Base-by-base conservation (phyloP, 164 flowering plant species). In the Stephania yunnanensis region DNA sequence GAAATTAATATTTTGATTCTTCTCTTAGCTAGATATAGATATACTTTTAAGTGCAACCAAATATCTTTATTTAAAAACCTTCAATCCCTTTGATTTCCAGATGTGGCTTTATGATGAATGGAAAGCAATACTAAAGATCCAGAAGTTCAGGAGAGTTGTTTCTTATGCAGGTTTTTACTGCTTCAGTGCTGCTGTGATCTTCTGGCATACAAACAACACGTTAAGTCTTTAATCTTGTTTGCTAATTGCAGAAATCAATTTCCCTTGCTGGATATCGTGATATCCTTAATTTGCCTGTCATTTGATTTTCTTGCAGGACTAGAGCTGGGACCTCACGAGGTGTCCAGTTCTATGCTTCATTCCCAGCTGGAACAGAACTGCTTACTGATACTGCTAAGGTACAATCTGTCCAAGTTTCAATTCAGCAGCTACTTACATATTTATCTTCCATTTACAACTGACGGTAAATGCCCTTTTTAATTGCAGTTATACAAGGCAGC, bases 401-500 rank as follows among this genome's bases (percentile, higher is more conserved):
- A 19, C 95, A 9, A 48, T 17, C n/a, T 70, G 42, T n/a, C 20
- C 25, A 45, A 31, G 6, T 55, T 53, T 31, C 65, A 20, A 1
- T 20, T 68, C 7, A 31, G 70, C 25, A 25, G 25, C 58, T 10
- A 12, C 53, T 58, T 29, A 30, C 9, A 22, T 53, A n/a, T 29
- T n/a, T 50, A 5, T 58, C 31, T 72, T 71, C 58, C 2, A 30
- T 70, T 58, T 25, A n/a, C 22, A 15, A 58, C 17, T 58, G 22
- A 58, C n/a, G n/a, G 42, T 25, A 58, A 58, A 58, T 58, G 65
- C 22, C 5, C 11, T 25, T 4, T 70, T 69, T 79, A 52, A 65
- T 61, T n/a, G 31, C 80, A 93, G 98, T 76, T 95, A 64, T 95
- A 93, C 80, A 95, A 93, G 86, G 86, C 90, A 58, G 97, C 97